A percentile compares a stretch with the other conserved stretches of the same genome.
These are phyloP conservation scores for Komagataella populi DNA, from an alignment of 805 yeast species.

Conservation along the genomic window DNA sequence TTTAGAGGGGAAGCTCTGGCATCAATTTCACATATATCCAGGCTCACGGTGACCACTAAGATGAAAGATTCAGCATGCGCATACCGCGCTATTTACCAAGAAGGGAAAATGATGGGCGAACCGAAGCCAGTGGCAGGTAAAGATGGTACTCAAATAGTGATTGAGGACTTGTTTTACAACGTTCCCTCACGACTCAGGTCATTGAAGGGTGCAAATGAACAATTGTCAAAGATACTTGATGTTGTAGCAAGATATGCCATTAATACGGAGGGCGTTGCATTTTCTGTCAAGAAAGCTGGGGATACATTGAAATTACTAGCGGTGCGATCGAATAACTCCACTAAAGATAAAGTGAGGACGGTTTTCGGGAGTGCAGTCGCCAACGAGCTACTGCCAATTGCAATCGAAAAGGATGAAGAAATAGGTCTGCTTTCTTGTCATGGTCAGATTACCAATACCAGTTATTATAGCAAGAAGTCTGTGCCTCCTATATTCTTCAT, in stretches of 20 bases:
- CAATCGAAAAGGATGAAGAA: constrained; percentile 17
- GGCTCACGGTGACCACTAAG: constrained; percentile 70
- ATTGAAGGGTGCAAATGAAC: constrained; percentile 55
- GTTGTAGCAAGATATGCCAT: constrained; percentile 76
- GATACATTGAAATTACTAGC: constrained; percentile 57
- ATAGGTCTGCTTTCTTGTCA: constrained; percentile 37
- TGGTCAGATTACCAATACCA: constrained; percentile 62
- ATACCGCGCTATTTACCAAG: constrained; percentile 50
- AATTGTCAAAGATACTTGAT: constrained; percentile 64
- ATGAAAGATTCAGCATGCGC: constrained; percentile 50
- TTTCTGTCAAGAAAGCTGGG: constrained; percentile 70
- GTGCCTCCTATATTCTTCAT: constrained; percentile 69
- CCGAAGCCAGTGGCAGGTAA: constrained; percentile 78
- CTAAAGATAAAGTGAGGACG: constrained; percentile 57
- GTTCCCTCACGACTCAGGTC: constrained; percentile 67
- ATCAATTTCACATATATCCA: constrained; percentile 81
- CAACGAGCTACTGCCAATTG: constrained; percentile 40
- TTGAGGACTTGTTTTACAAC: constrained; percentile 85
- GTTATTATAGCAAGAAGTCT: constrained; percentile 53
- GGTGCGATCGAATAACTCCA: constrained; percentile 33
- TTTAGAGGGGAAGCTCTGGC: constrained; percentile 97
- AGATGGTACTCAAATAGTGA: constrained; percentile 72
- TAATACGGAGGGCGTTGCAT: constrained; percentile 55
- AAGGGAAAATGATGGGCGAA: constrained; percentile 47
- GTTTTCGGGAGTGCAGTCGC: constrained; percentile 66